phyloP scores from a whole-genome alignment of 192 early-diverging fungal genomes.

The Ambispora gerdemannii region DNA sequence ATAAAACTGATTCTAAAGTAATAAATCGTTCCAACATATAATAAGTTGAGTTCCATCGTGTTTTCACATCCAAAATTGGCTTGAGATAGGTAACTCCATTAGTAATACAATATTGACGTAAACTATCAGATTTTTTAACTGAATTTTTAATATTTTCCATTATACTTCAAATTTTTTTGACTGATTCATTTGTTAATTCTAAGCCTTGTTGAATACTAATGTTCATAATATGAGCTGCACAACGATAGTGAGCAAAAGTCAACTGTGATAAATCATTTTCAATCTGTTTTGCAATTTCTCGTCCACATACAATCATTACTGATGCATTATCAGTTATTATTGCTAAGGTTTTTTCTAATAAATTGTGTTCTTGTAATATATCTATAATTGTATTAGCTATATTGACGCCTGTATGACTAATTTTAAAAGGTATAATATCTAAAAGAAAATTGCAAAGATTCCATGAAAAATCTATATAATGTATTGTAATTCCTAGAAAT shows the following conservation, averaged over 20 bases:
- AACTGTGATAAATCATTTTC: neutral
- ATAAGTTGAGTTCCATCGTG: neutral
- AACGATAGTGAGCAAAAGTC: constrained; percentile 7
- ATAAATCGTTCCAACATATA: constrained; percentile 3
- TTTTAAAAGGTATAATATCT: constrained; percentile 5
- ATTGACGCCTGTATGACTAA: neutral
- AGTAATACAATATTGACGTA: neutral
- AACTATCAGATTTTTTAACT: too few species aligned
- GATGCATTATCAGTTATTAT: constrained; percentile 10
- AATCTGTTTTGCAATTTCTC: neutral
- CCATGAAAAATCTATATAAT: constrained; percentile 13
- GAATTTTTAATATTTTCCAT: neutral
- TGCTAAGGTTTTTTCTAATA: neutral
- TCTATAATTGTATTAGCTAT: neutral
- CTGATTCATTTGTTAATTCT: neutral
- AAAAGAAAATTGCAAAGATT: neutral
- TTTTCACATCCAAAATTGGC: neutral
- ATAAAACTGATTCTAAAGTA: neutral
- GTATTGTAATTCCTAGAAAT: constrained; percentile 7
- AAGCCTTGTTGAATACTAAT: neutral
- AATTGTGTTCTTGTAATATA: neutral
- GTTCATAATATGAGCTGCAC: constrained; percentile 1
- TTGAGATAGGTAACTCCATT: constrained; percentile 9
- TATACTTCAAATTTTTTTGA: neutral
- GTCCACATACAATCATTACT: neutral